A percentile compares a stretch with the other conserved stretches of the same genome.
These are phyloP conservation scores for Dimocarpus longan DNA, from an alignment of 345 rosid species.

Conservation along the genomic window DNA sequence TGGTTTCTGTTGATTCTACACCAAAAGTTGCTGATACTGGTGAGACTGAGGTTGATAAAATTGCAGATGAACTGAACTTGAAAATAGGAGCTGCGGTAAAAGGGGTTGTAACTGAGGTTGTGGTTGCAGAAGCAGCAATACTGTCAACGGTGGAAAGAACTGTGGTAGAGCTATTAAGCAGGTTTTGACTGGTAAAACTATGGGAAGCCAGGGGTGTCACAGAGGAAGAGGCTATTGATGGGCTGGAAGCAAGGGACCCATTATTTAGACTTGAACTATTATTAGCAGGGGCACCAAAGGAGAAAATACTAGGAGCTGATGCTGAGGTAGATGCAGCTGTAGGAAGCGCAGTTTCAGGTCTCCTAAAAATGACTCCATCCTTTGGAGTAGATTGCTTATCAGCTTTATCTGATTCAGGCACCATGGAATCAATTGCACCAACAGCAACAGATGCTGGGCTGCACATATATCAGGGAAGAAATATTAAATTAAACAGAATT, in stretches of 20 bases:
- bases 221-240: conserved; percentile 33
- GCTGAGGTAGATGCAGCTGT: conserved; percentile 41
- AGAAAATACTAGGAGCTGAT: conserved; percentile 43
- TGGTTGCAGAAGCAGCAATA: conserved; percentile 26
- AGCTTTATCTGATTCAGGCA: conserved; percentile 44
- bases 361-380: conserved; percentile 22
- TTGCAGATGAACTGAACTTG: conserved; percentile 46
- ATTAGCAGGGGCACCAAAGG: conserved; percentile 34
- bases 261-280: conserved; percentile 37
- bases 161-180: conserved; percentile 27
- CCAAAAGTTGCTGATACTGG: conserved; percentile 31
- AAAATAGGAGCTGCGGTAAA: conserved; percentile 42
- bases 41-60: conserved; percentile 39
- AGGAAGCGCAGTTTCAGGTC: conserved; percentile 32
- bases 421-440: conserved; percentile 36
- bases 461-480: conserved; percentile 31
- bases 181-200: conserved; percentile 36
- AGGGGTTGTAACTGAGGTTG: conserved; percentile 38
- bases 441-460: conserved; percentile 45
- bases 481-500: not conserved
- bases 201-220: conserved; percentile 29
- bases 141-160: conserved; percentile 18
- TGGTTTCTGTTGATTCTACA: conserved; percentile 42
- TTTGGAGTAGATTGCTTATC: conserved; percentile 33
- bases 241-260: conserved; percentile 44